Evolutionary conservation across 257 asterid genomes (phyloP), one percentile per base, ranked within the genome.

Genomic region (Ajuga chamaepitys): DNA sequence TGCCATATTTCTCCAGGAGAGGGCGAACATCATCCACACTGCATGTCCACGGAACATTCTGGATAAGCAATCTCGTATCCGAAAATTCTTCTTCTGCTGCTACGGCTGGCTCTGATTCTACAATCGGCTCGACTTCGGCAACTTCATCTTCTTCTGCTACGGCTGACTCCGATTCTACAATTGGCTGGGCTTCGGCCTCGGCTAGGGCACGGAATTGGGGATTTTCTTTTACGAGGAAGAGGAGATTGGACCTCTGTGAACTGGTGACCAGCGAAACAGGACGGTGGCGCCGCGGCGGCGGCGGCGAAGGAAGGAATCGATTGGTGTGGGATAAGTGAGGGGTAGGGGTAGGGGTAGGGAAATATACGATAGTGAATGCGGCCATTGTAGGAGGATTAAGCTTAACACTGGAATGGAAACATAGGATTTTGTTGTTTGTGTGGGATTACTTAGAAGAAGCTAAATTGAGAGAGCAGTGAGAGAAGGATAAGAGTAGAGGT

Each of bases 21-120:
- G 97, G 86, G 14, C 92, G 97, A 57, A 93, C 72, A 68, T 86
- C 95, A 50, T 81, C 89, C 7, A 26, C 82, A 13, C 88, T 78
- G 72, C 80, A 71, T 1, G 80, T 81, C 97, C 97, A 93, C 0
- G 98, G 97, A 66, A 89, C 83, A 77, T 93, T 89, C 84, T 86
- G 91, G 51, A 82, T 88, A 28, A 93, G 82, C 61, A 93, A 24
- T 75, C 86, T 84, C 54, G 85, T 77, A 16, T 69, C 74, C 12
- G 89, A 81, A 58, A 62, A 21, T 64, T 54, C 87, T 0, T 16
- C 82, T 67, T 69, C 82, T 61, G 73, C 77, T 2, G 20, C 75
- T 18, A 44, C 55, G n/a, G n/a, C 59, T 0, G 75, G 21, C 18
- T 61, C 77, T 0, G 77, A 62, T 42, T 67, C 76, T 56, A 67